Conservation (phyloP, 306 rosid species). For the Mucuna pruriens region DNA sequence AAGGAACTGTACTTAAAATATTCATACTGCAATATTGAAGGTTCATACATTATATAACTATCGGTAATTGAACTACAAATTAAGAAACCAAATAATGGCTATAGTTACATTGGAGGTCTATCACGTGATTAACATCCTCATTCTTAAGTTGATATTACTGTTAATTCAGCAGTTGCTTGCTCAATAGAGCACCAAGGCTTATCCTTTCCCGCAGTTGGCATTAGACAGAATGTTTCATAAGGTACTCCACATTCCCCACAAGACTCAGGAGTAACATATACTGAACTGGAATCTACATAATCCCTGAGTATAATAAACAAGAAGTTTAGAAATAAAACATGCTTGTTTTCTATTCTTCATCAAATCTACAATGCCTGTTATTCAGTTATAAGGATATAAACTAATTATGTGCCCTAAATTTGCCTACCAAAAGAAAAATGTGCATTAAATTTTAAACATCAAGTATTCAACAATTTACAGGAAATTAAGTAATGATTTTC, state of each 20-base stretch:
- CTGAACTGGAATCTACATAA: constrained; percentile 62
- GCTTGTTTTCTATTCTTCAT: neutral
- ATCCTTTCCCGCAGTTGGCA: constrained; percentile 80
- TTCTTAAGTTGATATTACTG: constrained; percentile 65
- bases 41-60: no score
- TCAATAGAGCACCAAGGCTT: constrained; percentile 95
- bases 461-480: neutral
- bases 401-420: neutral
- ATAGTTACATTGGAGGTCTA: no score
- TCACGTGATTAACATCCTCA: no score
- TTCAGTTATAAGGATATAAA: neutral
- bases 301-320: constrained; percentile 54
- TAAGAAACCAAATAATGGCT: no score
- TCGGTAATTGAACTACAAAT: no score
- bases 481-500: neutral
- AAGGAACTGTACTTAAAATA: neutral
- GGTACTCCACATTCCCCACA: constrained; percentile 98
- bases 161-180: constrained; percentile 80
- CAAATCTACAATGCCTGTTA: neutral
- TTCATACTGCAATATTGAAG: no score
- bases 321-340: neutral
- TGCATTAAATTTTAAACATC: neutral
- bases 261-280: constrained; percentile 69
- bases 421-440: no score
- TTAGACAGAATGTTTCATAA: constrained; percentile 81